These are phyloP conservation scores for Mycena amicta DNA, from an alignment of 768 basidiomycete species.

Conservation along the genomic window DNA sequence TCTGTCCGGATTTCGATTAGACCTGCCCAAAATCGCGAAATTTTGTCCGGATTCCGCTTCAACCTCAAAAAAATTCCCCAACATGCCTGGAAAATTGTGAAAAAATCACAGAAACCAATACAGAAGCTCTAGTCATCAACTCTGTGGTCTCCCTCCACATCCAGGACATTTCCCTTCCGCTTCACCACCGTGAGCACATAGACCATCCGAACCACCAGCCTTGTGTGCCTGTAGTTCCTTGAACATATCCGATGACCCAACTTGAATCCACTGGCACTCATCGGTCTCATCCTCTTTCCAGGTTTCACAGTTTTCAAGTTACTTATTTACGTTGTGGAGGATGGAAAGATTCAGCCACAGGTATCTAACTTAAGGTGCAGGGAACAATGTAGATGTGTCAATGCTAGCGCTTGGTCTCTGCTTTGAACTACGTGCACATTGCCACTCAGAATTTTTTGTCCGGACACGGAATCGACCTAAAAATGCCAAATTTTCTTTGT, in stretches of 20 bases:
- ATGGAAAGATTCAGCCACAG: constrained; percentile 5
- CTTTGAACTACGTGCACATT: too few relatives aligned
- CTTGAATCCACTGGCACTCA: neutral
- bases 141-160: constrained; percentile 2
- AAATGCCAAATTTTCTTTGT: too few relatives aligned
- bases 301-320: neutral
- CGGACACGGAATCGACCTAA: too few relatives aligned
- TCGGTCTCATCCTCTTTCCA: neutral
- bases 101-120: neutral
- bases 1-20: constrained; percentile 3
- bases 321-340: neutral
- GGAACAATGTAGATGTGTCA: too few relatives aligned
- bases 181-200: constrained; percentile 5
- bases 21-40: neutral
- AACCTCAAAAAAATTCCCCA: constrained; percentile 3
- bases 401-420: too few relatives aligned
- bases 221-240: neutral
- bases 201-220: neutral
- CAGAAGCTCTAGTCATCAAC: neutral
- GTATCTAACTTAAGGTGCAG: too few relatives aligned
- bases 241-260: neutral
- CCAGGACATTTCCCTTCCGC: neutral
- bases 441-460: too few relatives aligned
- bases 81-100: neutral
- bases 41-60: neutral